Percentiles rank a stretch among this genome's conserved stretches.
These are phyloP conservation scores for Aspergillus udagawae DNA, from an alignment of 2,329 filamentous ascomycete species.

Conservation along the genomic window DNA sequence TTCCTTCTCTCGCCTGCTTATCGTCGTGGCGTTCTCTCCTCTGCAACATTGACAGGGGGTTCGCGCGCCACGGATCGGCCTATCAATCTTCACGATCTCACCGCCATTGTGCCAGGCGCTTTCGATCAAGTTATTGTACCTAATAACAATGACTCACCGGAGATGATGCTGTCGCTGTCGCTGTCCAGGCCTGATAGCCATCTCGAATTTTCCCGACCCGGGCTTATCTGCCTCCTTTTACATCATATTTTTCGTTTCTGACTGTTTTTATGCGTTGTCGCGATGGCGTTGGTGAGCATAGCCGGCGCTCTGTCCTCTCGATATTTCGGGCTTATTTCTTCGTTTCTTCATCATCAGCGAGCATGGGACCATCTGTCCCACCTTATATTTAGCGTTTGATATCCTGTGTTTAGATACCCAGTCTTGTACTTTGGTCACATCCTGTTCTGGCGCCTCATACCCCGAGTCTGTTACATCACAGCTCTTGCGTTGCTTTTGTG, in stretches of 20 bases:
- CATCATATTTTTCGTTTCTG: conserved; percentile 7
- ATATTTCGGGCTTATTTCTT: conserved; percentile 2
- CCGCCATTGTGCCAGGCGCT: conserved; percentile 14
- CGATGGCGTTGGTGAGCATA: conserved; percentile 8
- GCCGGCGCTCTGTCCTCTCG: neutral
- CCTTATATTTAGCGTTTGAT: conserved; percentile 10
- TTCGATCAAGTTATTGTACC: neutral
- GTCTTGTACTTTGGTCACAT: conserved; percentile 12
- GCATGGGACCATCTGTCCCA: conserved; percentile 3
- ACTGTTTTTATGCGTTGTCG: conserved; percentile 12
- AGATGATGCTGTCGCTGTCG: no score
- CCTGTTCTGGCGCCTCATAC: conserved; percentile 11
- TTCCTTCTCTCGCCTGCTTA: no score
- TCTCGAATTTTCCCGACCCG: no score
- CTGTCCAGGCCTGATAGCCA: no score
- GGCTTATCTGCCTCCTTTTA: neutral
- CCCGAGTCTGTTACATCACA: conserved; percentile 19
- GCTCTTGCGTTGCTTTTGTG: conserved; percentile 10
- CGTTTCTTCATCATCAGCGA: neutral
- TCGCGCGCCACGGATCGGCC: conserved; percentile 2
- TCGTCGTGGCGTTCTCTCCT: neutral
- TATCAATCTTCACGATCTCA: conserved; percentile 14
- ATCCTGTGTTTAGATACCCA: conserved; percentile 16
- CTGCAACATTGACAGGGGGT: conserved; percentile 10
- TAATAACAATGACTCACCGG: neutral